These are phyloP conservation scores for Agaricales sp. DNA, from an alignment of 1,284 basidiomycete genomes.

Conservation along the genomic window DNA sequence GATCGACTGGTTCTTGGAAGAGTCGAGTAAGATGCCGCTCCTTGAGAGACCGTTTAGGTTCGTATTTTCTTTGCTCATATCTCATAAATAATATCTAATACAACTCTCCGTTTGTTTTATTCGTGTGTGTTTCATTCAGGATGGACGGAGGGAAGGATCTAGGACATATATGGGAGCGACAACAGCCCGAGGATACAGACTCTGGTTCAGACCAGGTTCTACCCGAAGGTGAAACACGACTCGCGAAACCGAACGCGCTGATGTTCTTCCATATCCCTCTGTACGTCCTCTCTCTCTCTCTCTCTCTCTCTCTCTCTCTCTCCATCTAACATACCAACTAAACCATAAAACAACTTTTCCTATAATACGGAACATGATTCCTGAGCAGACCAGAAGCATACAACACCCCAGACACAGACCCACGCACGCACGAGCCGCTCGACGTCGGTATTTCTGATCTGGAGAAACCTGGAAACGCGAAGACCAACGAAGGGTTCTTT, in stretches of 20 bases:
- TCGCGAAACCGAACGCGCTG: conserved; percentile 85
- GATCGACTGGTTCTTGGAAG: conserved; percentile 81
- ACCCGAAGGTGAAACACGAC: conserved; percentile 33
- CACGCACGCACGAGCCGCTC: conserved; percentile 42
- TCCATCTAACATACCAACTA: conserved; percentile 4
- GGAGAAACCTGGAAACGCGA: conserved; percentile 55
- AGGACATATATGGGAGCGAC: conserved; percentile 49
- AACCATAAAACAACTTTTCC: background rate
- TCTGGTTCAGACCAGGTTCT: conserved; percentile 37
- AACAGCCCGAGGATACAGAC: conserved; percentile 17
- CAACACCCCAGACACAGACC: conserved; percentile 44
- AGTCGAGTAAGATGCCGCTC: conserved; percentile 59
- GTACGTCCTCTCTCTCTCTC: conserved; percentile 32
- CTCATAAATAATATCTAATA: no score
- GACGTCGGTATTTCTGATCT: conserved; percentile 56
- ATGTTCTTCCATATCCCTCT: conserved; percentile 96
- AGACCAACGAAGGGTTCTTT: conserved; percentile 73
- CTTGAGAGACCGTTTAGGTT: conserved; percentile 81
- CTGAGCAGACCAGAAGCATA: conserved; percentile 58
- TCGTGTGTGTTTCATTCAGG: no score
- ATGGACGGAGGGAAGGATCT: conserved; percentile 68
- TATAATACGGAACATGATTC: no score
- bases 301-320: conserved; percentile 5
- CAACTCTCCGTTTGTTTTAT: no score
- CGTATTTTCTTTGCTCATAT: no score